A percentile compares a stretch with the other conserved stretches of the same genome.
Evolutionary conservation across 1,139 yeast species (phyloP).

Genomic region (Zygosaccharomyces sapae): DNA sequence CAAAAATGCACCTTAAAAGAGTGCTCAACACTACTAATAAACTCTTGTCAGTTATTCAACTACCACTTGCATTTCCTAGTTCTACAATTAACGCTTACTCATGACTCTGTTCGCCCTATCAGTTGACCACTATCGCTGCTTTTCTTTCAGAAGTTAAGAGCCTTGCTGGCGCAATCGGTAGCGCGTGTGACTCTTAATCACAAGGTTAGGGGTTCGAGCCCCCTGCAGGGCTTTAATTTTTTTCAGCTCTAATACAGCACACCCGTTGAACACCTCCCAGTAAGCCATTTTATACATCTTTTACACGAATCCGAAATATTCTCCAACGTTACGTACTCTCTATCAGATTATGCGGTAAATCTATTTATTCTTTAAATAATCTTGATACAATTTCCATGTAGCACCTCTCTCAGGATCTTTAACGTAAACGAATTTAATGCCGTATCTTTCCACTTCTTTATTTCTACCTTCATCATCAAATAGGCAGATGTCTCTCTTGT

Average conservation of each 20-base stretch:
- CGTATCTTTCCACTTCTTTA: constrained; percentile 49
- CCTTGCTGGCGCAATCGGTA: constrained; percentile 48
- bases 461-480: constrained; percentile 60
- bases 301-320: too few relatives aligned
- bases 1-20: too few relatives aligned
- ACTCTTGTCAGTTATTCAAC: too few relatives aligned
- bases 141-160: constrained; percentile 12
- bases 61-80: too few relatives aligned
- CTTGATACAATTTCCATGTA: constrained; percentile 34
- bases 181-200: constrained; percentile 46
- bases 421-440: constrained; percentile 46
- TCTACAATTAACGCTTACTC: too few relatives aligned
- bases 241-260: background rate
- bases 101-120: too few relatives aligned
- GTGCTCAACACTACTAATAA: too few relatives aligned
- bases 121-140: too few relatives aligned
- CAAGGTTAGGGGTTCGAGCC: constrained; percentile 46
- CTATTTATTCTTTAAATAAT: constrained; percentile 18
- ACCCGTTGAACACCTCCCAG: too few relatives aligned
- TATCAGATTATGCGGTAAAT: background rate
- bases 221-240: constrained; percentile 39
- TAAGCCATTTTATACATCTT: too few relatives aligned
- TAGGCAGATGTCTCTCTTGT: constrained; percentile 44
- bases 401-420: constrained; percentile 34
- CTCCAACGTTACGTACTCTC: background rate